phyloP scores from a whole-genome alignment of 208 protist species.

The Trichomonas vaginalis region DNA sequence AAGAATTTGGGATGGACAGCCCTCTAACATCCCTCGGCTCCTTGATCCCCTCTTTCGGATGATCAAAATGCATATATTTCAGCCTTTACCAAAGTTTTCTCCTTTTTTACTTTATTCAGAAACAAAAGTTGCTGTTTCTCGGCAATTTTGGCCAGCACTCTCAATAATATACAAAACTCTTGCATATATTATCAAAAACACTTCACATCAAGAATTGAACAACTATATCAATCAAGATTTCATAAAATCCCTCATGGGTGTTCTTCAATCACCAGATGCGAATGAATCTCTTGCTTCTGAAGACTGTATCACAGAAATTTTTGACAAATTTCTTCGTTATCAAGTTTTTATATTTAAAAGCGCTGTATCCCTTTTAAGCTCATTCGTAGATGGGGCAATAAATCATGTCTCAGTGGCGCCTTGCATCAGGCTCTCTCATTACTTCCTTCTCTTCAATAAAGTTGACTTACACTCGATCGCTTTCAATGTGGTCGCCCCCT shows the following conservation, averaged over 20 bases:
- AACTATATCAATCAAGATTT: background rate
- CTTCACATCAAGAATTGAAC: background rate
- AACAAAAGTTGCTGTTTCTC: background rate
- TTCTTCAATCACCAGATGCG: background rate
- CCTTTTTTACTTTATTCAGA: background rate
- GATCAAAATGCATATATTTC: background rate
- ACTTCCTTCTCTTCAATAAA: background rate
- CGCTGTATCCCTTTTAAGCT: background rate
- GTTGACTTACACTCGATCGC: background rate
- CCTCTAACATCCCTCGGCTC: background rate
- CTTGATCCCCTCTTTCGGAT: background rate
- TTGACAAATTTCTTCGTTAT: background rate
- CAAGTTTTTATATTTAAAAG: background rate
- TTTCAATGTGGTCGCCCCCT: background rate
- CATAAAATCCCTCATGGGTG: background rate
- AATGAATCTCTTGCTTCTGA: background rate
- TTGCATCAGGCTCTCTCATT: background rate
- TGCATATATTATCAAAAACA: background rate
- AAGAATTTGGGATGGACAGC: background rate
- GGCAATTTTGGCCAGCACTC: background rate
- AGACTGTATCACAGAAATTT: background rate
- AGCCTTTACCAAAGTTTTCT: background rate
- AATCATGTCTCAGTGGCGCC: background rate
- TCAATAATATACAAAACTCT: background rate
- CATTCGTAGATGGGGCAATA: background rate